Conservation (phyloP, 78 protist species). For the Protostelium mycophagum region DNA sequence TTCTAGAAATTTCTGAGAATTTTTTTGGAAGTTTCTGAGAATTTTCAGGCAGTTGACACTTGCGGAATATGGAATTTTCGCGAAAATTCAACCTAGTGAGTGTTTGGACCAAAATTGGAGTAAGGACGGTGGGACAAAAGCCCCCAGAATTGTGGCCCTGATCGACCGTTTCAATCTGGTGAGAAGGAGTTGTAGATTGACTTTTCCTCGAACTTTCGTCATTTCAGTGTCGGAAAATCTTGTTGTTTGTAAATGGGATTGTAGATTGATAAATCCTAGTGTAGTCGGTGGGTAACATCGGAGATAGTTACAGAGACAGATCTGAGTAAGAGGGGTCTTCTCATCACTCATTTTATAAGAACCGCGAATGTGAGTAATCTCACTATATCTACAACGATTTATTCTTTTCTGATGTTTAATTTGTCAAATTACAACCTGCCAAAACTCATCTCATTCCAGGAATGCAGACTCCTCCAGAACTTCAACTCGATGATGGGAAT, state of each 20-base stretch:
- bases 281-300: neutral
- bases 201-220: no score
- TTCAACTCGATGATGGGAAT: constrained; percentile 65
- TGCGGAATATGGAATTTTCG: constrained; percentile 36
- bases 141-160: neutral
- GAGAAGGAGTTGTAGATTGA: no score
- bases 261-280: no score
- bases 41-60: constrained; percentile 60
- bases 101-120: constrained; percentile 55
- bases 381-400: neutral
- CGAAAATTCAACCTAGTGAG: constrained; percentile 48
- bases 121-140: constrained; percentile 3
- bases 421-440: neutral
- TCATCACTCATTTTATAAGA: neutral
- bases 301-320: neutral
- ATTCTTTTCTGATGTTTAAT: neutral
- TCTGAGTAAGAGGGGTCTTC: neutral
- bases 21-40: no score
- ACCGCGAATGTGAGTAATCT: neutral
- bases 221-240: no score
- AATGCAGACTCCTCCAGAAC: constrained; percentile 57
- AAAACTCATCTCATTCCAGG: neutral
- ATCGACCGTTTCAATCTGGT: neutral
- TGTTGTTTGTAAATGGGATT: no score
- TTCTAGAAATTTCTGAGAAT: no score